Evolutionary conservation across 2,329 filamentous ascomycete genomes (phyloP), one percentile per base, ranked within the genome.

Genomic region (Exserohilum turcica): DNA sequence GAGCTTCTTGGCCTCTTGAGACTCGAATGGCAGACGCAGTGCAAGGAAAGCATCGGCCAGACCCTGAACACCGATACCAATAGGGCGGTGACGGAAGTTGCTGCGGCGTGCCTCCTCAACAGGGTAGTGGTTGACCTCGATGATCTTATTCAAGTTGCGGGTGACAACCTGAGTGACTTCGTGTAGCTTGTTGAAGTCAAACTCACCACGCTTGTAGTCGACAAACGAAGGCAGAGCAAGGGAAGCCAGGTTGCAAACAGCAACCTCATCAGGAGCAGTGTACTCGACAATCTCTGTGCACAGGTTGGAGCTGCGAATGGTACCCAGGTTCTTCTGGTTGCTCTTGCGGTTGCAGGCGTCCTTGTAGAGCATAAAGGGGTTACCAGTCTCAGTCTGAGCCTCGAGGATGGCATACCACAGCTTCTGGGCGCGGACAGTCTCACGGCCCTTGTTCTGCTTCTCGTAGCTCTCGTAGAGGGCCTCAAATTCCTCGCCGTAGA

Each of bases 301-400:
- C 43, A 99, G 84, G 78, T 99, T 99, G 72, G 94, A 99, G 83
- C 91, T 97, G 77, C 92, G 92, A 69, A 99, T 99, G 59, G 92
- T 97, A 63, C 94, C 94, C 28, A 99, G 84, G 79, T 99, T 99
- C 88, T 99, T 97, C 82, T 99, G 94, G 85, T 99, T 99, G 84
- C 92, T 97, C 89, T 99, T 99, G 76, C 87, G 87, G 86, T 99
- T 99, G 86, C 90, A 93, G 71, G 88, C 85, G 79, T 99, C 94
- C 84, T 99, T 99, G 87, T 99, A 99, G 56, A 97, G 87, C 91
- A 99, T 99, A 80, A 96, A 99, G 43, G 94, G 94, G 79, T 96
- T 97, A 67, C 94, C 94, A 39, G 94, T 99, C 86, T 99, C 94
- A 29, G 93, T 97, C 81, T 99, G 94, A 43, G 94, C 91, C 80